Percentiles rank a stretch among this genome's conserved stretches.
These are phyloP conservation scores for Melampsora americana DNA, from an alignment of 1,284 basidiomycete genomes.

Conservation along the genomic window DNA sequence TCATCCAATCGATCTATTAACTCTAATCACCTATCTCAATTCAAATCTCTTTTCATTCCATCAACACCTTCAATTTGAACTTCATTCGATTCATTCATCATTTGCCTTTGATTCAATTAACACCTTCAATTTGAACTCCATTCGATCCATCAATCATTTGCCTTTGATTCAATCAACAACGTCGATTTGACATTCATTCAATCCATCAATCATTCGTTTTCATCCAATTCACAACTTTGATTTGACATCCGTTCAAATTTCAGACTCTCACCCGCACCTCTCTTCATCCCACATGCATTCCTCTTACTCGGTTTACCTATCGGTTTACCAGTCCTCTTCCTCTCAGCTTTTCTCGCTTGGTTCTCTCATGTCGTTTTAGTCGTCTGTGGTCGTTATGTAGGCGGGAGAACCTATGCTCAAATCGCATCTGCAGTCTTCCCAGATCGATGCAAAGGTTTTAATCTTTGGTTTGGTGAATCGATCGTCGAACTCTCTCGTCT, in stretches of 20 bases:
- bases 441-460: conserved; percentile 46
- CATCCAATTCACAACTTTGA: background rate
- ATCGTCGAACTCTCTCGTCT: conserved; percentile 28
- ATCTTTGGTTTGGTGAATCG: conserved; percentile 37
- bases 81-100: background rate
- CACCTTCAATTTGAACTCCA: no score
- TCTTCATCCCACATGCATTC: conserved; percentile 50
- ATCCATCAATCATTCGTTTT: no score
- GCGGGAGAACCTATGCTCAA: conserved; percentile 49
- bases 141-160: background rate
- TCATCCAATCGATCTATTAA: no score
- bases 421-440: conserved; percentile 50
- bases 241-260: background rate
- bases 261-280: conserved; percentile 47
- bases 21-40: no score
- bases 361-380: conserved; percentile 49
- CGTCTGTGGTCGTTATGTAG: conserved; percentile 50
- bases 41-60: no score
- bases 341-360: conserved; percentile 49
- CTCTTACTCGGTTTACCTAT: conserved; percentile 48
- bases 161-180: no score
- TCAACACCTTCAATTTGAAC: no score
- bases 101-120: no score
- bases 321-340: conserved; percentile 48
- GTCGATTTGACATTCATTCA: no score